Evolutionary conservation across 2,329 filamentous ascomycete species (phyloP), one percentile per base, ranked within the genome.

Genomic region (Chrysoporthe deuterocubensis): DNA sequence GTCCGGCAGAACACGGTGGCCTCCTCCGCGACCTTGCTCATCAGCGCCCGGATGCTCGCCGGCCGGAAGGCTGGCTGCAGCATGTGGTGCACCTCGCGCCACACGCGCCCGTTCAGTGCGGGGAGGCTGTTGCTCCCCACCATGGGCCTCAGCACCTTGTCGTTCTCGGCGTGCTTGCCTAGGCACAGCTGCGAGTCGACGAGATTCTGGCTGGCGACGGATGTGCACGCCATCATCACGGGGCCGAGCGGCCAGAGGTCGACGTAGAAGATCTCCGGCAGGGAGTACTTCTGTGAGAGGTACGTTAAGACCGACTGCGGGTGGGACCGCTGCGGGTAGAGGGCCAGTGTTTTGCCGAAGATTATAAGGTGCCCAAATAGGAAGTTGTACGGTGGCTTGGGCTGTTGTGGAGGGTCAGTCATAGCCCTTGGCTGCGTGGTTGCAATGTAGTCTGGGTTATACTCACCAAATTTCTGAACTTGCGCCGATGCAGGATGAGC

Each of bases 191-290:
- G 26, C 16, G 52, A 21, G 18, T n/a, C 18, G 14, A 60, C 58
- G 18, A 37, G 43, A 16, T 44, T 44, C 6, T 44, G 37, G 37
- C 37, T 40, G 37, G 37, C 37, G 4, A 40, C 37, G 37, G 37
- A 40, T 9, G 37, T 40, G 37, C 37, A 40, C 37, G 9, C 37
- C 37, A 40, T 40, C 37, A 40, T 40, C 37, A 40, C 37, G 14
- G 18, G 40, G 16, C 40, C 40, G 6, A 44, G 40, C 40, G 37
- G 58, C 40, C 58, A 60, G 37, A 44, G 21, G 43, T 60, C 40
- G 18, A 44, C 21, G n/a, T 60, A 26, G 42, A 59, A 65, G 54
- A 65, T 46, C 21, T 65, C 52, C 5, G 52, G 63, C 42, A 65
- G 54, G 42, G 18, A 6, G 54, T 40, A 40, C 37, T 40, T 9